Conservation (phyloP, 331 rosid genomes). For the Quercus lobata region DNA sequence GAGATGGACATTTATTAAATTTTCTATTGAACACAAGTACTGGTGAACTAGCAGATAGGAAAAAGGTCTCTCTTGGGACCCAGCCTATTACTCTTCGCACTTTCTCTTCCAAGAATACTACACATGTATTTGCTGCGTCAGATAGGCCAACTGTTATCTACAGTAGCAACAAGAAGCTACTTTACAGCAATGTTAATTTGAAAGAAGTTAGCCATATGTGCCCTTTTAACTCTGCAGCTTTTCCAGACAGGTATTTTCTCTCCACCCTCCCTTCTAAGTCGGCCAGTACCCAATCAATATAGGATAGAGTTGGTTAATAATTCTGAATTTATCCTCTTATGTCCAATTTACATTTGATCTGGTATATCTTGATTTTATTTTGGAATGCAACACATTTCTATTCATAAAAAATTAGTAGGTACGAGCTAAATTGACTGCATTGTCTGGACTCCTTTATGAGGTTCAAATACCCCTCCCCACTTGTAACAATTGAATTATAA, state of each 20-base stretch:
- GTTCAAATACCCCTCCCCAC: too few species aligned
- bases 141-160: conserved; percentile 95
- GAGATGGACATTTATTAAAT: conserved; percentile 91
- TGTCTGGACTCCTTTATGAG: too few species aligned
- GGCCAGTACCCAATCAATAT: too few species aligned
- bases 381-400: neutral
- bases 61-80: conserved; percentile 92
- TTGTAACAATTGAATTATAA: too few species aligned
- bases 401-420: neutral
- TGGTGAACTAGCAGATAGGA: conserved; percentile 84
- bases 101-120: conserved; percentile 84
- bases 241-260: conserved; percentile 39
- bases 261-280: too few species aligned
- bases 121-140: conserved; percentile 92
- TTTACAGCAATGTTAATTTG: conserved; percentile 86
- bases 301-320: too few species aligned
- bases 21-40: conserved; percentile 66
- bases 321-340: too few species aligned
- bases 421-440: neutral
- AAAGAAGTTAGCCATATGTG: conserved; percentile 98
- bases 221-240: conserved; percentile 93
- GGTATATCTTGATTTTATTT: neutral
- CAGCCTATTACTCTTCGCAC: conserved; percentile 92
- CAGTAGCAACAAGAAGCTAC: conserved; percentile 87
- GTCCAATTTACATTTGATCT: neutral